phyloP scores from a whole-genome alignment of 345 rosid genomes.

The Laguncularia racemosa region DNA sequence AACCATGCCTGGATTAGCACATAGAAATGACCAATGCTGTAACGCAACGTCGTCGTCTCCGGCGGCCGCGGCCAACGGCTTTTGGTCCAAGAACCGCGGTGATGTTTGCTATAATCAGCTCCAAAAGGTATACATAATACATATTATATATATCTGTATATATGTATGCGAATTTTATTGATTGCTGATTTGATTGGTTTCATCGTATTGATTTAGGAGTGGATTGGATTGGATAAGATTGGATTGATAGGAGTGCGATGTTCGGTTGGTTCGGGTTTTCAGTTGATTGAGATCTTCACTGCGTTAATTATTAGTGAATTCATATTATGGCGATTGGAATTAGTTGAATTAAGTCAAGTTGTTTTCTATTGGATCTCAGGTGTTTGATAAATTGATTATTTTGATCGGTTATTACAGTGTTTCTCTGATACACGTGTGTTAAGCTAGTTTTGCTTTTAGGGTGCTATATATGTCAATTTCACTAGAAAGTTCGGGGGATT shows the following conservation, averaged over 20 bases:
- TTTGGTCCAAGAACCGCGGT: slow-evolving; percentile 67
- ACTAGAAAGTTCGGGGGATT: too few relatives aligned
- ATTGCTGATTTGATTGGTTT: neutral
- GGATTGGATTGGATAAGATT: slow-evolving; percentile 2
- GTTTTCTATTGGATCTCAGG: too few relatives aligned
- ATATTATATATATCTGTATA: neutral
- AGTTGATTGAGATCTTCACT: neutral
- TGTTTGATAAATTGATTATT: too few relatives aligned
- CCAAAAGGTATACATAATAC: slow-evolving; percentile 49
- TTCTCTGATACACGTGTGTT: too few relatives aligned
- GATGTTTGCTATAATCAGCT: slow-evolving; percentile 73
- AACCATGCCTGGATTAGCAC: slow-evolving; percentile 81
- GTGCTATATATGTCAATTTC: too few relatives aligned
- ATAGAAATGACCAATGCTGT: slow-evolving; percentile 50
- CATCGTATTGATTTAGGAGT: neutral
- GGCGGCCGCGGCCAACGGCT: slow-evolving; percentile 32
- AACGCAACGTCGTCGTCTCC: slow-evolving; percentile 19
- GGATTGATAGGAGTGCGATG: neutral
- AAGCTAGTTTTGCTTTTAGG: too few relatives aligned
- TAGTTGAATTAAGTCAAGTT: too few relatives aligned
- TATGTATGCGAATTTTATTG: neutral
- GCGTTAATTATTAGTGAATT: neutral
- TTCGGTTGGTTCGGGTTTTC: neutral
- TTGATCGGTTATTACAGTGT: too few relatives aligned
- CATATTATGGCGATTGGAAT: too few relatives aligned